Conservation (phyloP, 495 filamentous ascomycete species). For the Tetracladium marchalianum region DNA sequence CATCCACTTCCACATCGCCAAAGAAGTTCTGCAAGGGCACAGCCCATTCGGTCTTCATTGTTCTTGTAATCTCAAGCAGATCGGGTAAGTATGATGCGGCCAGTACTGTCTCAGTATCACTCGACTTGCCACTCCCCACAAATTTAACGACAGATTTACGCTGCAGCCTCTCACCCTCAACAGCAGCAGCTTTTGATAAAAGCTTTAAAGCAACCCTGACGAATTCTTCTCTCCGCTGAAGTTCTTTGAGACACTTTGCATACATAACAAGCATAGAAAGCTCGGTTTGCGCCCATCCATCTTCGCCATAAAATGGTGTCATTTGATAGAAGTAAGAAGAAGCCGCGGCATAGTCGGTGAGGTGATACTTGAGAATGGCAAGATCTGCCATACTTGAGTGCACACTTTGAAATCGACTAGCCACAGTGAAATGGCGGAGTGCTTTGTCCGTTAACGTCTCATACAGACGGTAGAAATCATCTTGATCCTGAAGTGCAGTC, state of each 20-base stretch:
- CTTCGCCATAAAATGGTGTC: slow-evolving; percentile 71
- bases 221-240: slow-evolving; percentile 70
- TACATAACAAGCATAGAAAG: slow-evolving; percentile 78
- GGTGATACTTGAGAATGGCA: slow-evolving; percentile 68
- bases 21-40: slow-evolving; percentile 68
- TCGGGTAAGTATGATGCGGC: slow-evolving; percentile 54
- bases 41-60: slow-evolving; percentile 52
- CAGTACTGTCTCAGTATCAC: slow-evolving; percentile 45
- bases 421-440: slow-evolving; percentile 65
- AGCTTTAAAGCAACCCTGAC: slow-evolving; percentile 64
- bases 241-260: slow-evolving; percentile 69
- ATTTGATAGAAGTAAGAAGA: slow-evolving; percentile 73
- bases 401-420: slow-evolving; percentile 63
- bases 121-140: slow-evolving; percentile 16
- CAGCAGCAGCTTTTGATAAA: slow-evolving; percentile 59
- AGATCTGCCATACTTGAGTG: slow-evolving; percentile 76
- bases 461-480: slow-evolving; percentile 51
- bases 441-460: slow-evolving; percentile 63
- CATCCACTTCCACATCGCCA: slow-evolving; percentile 56
- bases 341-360: slow-evolving; percentile 62
- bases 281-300: slow-evolving; percentile 72
- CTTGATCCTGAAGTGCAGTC: slow-evolving; percentile 36
- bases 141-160: slow-evolving; percentile 27
- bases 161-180: slow-evolving; percentile 36
- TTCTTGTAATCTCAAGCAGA: slow-evolving; percentile 50